Evolutionary conservation across 1,139 yeast genomes (phyloP), one percentile per base, ranked within the genome.

Genomic region (Candida sanyaensis): DNA sequence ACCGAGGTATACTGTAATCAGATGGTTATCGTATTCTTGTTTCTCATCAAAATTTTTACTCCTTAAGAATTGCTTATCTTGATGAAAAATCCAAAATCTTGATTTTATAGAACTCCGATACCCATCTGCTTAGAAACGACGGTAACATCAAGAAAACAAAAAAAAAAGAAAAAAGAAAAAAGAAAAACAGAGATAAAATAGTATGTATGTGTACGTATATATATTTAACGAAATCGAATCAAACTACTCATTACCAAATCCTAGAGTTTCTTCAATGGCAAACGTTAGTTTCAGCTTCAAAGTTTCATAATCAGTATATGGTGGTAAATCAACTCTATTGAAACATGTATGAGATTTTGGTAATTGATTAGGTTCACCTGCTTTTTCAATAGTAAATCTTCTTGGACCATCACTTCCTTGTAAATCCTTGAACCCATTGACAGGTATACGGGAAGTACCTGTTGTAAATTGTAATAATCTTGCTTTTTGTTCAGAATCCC

Each of bases 351-450:
- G 99, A 26, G 97, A 88, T 68, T 93, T 93, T 42, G 99, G 99
- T 60, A 93, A 78, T 72, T 92, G 97, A 61, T 86, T 86, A 34
- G 88, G 66, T 65, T 93, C 98, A 50, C 99, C 99, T 6, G 98
- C 97, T 69, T 91, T 92, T 69, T 95, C 99, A 67, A 93, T 92
- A 6, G 99, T 93, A 67, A 95, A 95, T 64, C 98, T 83, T 77
- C 99, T 88, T 46, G 99, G 99, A 50, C 99, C 99, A 71, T 93
- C 99, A 21, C 96, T 88, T 55, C 99, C 99, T 72, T 93, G 99
- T 59, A 93, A 78, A 71, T 93, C 99, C 69, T 93, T 93, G 77
- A 93, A 93, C 37, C 99, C 99, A 69, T 93, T 93, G 56, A 93
- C 99, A 2, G 99, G 99, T 50, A 95, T 92, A 74, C 99, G 88